Evolutionary conservation across 257 asterid genomes (phyloP), one percentile per base, ranked within the genome.

Genomic region (Haberlea rhodopensis): DNA sequence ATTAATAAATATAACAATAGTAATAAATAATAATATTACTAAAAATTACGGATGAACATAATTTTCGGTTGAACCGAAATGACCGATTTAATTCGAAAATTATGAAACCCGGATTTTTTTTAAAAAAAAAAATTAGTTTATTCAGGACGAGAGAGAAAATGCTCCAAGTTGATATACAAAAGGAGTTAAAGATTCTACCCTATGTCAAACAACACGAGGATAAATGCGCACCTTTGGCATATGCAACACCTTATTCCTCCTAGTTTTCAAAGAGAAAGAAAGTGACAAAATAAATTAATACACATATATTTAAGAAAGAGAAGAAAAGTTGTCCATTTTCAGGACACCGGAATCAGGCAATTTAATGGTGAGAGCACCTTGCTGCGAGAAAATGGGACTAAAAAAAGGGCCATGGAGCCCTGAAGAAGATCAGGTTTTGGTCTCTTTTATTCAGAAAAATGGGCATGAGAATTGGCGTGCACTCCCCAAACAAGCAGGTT

Each of bases 331-430:
- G n/a, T n/a, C n/a, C n/a, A n/a, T n/a, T n/a, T n/a, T n/a, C n/a
- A n/a, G n/a, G n/a, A n/a, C n/a, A n/a, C n/a, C n/a, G n/a, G n/a
- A n/a, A n/a, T n/a, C n/a, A n/a, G n/a, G n/a, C n/a, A n/a, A n/a
- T n/a, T 68, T 70, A 73, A 91, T 91, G 98, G 96, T 72, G 72
- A 85, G 96, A 76, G 96, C 91, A 64, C 91, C 91, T 15, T 82
- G 88, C 69, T 85, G 91, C 73, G 91, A 85, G 65, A 85, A 82
- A 66, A 78, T 76, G 83, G 91, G 87, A 25, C 68, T 82, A 61
- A 85, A 80, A 76, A 80, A 71, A 71, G 91, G 91, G 55, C 87
- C 91, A 0, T 85, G 88, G 91, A 73, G 80, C 77, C 77, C 85
- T 26, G 83, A 85, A 40, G 91, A 85, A 76, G 91, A 85, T 51